Percentiles rank a stretch among this genome's conserved stretches.
phyloP scores from a whole-genome alignment of 108 stramenopile species.

The Cylindrotheca fusiformis region DNA sequence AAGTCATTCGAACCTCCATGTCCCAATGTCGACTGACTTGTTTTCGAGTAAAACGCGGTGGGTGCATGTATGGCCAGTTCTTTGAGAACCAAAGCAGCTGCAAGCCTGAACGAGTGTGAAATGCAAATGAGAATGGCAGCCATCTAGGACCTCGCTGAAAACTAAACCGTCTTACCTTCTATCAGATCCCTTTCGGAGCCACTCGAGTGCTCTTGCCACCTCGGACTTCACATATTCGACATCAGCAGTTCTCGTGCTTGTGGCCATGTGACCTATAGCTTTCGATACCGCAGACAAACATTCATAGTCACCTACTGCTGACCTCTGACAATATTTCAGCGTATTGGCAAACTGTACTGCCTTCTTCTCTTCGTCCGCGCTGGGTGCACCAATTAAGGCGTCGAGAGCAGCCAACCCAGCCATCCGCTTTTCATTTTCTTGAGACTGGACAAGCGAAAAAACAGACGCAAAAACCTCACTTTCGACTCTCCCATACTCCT shows the following conservation, averaged over 20 bases:
- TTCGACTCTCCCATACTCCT: constrained; percentile 76
- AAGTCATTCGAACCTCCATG: constrained; percentile 82
- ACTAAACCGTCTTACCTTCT: constrained; percentile 41
- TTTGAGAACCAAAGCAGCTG: constrained; percentile 83
- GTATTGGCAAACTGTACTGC: constrained; percentile 91
- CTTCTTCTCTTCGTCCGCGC: constrained; percentile 88
- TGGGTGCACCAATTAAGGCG: constrained; percentile 76
- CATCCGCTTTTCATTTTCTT: constrained; percentile 48
- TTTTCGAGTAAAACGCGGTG: constrained; percentile 86
- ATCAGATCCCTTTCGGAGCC: constrained; percentile 82
- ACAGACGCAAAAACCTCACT: constrained; percentile 71
- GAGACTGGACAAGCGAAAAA: constrained; percentile 75
- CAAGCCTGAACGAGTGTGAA: constrained; percentile 42
- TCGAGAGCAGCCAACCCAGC: constrained; percentile 84
- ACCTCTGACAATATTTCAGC: constrained; percentile 69
- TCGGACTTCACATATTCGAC: constrained; percentile 94
- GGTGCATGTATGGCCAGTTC: constrained; percentile 92
- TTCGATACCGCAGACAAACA: constrained; percentile 78
- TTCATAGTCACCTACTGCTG: constrained; percentile 70
- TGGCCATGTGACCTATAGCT: constrained; percentile 91
- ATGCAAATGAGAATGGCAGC: not conserved
- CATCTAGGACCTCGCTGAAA: not conserved
- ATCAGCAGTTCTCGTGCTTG: constrained; percentile 56
- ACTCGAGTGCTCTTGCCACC: constrained; percentile 87
- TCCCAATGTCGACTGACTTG: constrained; percentile 54